phyloP scores from a whole-genome alignment of 257 asterid genomes.

The Verbascum thapsus region DNA sequence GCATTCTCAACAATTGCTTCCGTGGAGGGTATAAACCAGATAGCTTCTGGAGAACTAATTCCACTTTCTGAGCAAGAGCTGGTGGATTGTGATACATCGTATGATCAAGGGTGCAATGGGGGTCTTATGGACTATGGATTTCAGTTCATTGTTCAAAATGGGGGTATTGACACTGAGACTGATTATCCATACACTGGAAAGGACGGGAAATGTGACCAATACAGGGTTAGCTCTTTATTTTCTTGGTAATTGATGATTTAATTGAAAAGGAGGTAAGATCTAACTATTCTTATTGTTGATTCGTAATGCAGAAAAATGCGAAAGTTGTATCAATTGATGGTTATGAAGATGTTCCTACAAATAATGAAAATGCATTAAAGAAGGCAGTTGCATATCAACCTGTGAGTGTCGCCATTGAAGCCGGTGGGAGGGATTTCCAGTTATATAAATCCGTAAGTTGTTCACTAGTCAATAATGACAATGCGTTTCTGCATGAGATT shows the following conservation, averaged over 20 bases:
- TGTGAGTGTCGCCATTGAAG: constrained; percentile 73
- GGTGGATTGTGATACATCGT: constrained; percentile 54
- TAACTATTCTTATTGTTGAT: not conserved
- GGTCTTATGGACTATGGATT: constrained; percentile 74
- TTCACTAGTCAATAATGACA: too few species aligned
- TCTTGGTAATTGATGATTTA: too few species aligned
- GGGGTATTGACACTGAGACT: constrained; percentile 59
- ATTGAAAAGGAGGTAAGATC: too few species aligned
- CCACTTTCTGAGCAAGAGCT: constrained; percentile 70
- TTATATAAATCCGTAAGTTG: constrained; percentile 52
- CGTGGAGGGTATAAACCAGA: constrained; percentile 57
- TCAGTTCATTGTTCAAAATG: constrained; percentile 56
- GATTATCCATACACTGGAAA: constrained; percentile 58
- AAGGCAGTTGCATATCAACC: constrained; percentile 63
- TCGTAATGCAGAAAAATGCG: constrained; percentile 64
- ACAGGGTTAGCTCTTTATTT: constrained; percentile 39
- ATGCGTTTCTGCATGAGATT: too few species aligned
- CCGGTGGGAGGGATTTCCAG: constrained; percentile 68
- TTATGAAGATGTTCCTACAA: constrained; percentile 54
- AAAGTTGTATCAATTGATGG: constrained; percentile 58
- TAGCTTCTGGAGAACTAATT: constrained; percentile 46
- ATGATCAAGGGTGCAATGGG: constrained; percentile 60
- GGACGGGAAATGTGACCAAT: constrained; percentile 48
- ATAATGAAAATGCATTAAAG: constrained; percentile 51
- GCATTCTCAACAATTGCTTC: constrained; percentile 64